Conservation (phyloP, 2,329 filamentous ascomycete genomes). For the Sphaerulina vaccinii region DNA sequence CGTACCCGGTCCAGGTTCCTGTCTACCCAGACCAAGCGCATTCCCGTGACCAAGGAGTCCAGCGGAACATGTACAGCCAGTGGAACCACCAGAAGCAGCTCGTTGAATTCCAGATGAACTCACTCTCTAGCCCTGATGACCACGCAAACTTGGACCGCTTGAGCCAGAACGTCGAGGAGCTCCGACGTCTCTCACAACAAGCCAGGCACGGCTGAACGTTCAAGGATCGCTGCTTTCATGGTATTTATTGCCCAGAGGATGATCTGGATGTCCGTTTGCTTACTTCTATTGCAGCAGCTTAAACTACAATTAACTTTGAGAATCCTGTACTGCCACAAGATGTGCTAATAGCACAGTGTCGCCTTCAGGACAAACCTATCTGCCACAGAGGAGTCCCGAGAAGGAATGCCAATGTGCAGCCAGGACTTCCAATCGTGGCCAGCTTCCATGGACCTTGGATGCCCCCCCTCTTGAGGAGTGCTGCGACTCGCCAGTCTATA, state of each 20-base stretch:
- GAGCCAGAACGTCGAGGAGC: conserved; percentile 30
- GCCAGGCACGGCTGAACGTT: conserved; percentile 31
- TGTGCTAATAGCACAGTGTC: too few relatives aligned
- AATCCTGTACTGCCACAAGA: too few relatives aligned
- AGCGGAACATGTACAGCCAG: conserved; percentile 17
- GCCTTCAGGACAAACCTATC: too few relatives aligned
- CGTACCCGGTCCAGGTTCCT: conserved; percentile 8
- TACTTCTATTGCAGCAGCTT: background rate
- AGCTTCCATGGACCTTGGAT: background rate
- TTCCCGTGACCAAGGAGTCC: background rate
- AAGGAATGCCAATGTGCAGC: too few relatives aligned
- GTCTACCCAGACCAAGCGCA: conserved; percentile 8
- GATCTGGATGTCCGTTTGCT: background rate
- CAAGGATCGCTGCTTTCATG: background rate
- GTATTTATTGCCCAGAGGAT: background rate
- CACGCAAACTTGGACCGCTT: conserved; percentile 27
- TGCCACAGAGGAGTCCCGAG: too few relatives aligned
- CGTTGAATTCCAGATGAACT: conserved; percentile 28
- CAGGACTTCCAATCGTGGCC: background rate
- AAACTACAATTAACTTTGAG: background rate
- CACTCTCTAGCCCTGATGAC: conserved; percentile 28
- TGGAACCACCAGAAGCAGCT: conserved; percentile 31
- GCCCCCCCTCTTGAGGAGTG: background rate
- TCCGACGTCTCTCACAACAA: conserved; percentile 29
- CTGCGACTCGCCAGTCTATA: conserved; percentile 6